Evolutionary conservation across 495 filamentous ascomycete genomes (phyloP).

Genomic region (Extremus antarcticus): DNA sequence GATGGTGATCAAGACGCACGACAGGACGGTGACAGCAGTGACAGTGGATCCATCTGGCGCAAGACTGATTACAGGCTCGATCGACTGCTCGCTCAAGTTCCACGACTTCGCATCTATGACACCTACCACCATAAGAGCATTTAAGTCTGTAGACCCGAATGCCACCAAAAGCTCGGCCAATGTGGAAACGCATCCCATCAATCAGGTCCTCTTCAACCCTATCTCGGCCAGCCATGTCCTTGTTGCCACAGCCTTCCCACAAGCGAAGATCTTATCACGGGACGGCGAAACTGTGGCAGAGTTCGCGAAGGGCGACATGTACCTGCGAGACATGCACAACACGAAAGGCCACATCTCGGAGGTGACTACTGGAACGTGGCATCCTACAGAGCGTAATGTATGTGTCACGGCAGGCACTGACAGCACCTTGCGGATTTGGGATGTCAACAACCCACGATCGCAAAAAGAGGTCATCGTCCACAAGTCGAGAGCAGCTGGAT

Average conservation of each 20-base stretch:
- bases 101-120: slow-evolving; percentile 97
- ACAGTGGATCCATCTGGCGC: slow-evolving; percentile 76
- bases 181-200: slow-evolving; percentile 75
- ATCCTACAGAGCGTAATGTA: slow-evolving; percentile 66
- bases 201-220: slow-evolving; percentile 79
- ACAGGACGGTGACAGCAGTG: slow-evolving; percentile 72
- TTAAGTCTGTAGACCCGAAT: slow-evolving; percentile 83
- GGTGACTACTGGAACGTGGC: slow-evolving; percentile 77
- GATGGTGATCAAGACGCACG: slow-evolving; percentile 82
- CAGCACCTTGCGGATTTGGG: slow-evolving; percentile 92
- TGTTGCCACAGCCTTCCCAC: slow-evolving; percentile 73
- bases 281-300: slow-evolving; percentile 78
- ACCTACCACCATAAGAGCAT: slow-evolving; percentile 80
- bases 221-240: slow-evolving; percentile 70
- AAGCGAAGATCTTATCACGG: slow-evolving; percentile 77
- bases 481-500: slow-evolving; percentile 75
- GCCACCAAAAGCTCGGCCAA: slow-evolving; percentile 59
- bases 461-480: slow-evolving; percentile 93
- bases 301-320: slow-evolving; percentile 97
- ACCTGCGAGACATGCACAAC: slow-evolving; percentile 87
- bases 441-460: slow-evolving; percentile 71
- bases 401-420: slow-evolving; percentile 88
- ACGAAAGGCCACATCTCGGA: slow-evolving; percentile 94
- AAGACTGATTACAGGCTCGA: slow-evolving; percentile 76
- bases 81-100: slow-evolving; percentile 81